Conservation (phyloP, 306 rosid species). For the Alnus glutinosa region DNA sequence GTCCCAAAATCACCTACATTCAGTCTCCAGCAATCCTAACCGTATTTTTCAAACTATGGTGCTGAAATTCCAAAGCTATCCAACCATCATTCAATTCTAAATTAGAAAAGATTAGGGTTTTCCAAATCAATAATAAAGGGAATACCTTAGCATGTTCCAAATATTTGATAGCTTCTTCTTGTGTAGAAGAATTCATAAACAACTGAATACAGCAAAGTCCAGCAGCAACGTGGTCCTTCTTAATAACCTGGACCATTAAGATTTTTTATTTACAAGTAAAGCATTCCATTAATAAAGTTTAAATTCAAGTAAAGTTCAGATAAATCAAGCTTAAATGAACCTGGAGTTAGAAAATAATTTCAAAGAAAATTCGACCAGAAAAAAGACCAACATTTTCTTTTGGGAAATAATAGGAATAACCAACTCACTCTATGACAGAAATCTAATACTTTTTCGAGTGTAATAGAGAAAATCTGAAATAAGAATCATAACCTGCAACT, state of each 20-base stretch:
- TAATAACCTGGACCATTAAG: conserved; percentile 62
- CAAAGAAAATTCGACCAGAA: conserved; percentile 7
- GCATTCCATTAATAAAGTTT: too few relatives aligned
- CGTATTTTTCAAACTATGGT: background rate
- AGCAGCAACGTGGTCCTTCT: conserved; percentile 91
- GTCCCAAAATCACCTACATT: background rate
- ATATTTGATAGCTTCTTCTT: conserved; percentile 92
- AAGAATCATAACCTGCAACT: background rate
- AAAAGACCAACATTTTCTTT: background rate
- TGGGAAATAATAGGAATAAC: background rate
- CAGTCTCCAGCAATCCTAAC: background rate
- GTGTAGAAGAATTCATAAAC: conserved; percentile 80
- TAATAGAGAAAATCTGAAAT: background rate
- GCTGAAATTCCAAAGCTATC: background rate
- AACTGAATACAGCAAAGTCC: conserved; percentile 98
- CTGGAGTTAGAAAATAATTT: background rate
- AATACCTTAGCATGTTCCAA: conserved; percentile 94
- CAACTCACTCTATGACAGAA: background rate
- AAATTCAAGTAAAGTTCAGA: conserved; percentile 3
- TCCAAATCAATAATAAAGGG: conserved; percentile 8
- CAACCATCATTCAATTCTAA: background rate
- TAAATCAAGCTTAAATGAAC: background rate
- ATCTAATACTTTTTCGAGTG: background rate
- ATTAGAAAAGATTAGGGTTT: background rate
- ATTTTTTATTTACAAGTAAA: too few relatives aligned